phyloP scores from a whole-genome alignment of 1,284 basidiomycete species.

The Leccinum laetum region DNA sequence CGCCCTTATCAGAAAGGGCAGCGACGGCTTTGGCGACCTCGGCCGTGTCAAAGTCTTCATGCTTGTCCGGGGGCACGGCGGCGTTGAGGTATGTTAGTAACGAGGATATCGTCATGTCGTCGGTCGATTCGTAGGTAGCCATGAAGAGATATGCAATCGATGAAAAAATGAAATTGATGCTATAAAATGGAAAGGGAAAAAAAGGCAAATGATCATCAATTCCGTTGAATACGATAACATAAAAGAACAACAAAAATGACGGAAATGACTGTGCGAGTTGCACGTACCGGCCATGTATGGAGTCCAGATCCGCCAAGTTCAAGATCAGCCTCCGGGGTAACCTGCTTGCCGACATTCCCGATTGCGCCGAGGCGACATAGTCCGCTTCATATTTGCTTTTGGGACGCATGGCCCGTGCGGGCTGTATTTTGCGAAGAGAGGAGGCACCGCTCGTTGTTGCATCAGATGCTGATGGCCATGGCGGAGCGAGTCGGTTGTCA shows the following conservation, averaged over 20 bases:
- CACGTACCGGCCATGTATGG: constrained; percentile 54
- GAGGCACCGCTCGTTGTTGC: constrained; percentile 13
- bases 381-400: constrained; percentile 28
- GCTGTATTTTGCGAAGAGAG: constrained; percentile 22
- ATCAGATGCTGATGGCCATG: constrained; percentile 21
- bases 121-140: constrained; percentile 60
- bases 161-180: constrained; percentile 56
- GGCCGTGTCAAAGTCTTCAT: constrained; percentile 75
- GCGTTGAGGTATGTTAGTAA: constrained; percentile 71
- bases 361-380: constrained; percentile 16
- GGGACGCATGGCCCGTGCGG: constrained; percentile 27
- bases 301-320: constrained; percentile 56
- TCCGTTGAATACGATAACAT: neutral
- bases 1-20: constrained; percentile 50
- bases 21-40: constrained; percentile 65
- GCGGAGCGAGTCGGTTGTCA: constrained; percentile 22
- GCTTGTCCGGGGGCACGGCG: constrained; percentile 71
- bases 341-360: constrained; percentile 15
- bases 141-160: constrained; percentile 62
- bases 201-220: constrained; percentile 10
- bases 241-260: constrained; percentile 2
- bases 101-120: constrained; percentile 66
- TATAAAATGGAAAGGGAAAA: constrained; percentile 23
- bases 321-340: constrained; percentile 37
- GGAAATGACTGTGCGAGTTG: constrained; percentile 14